Conservation (phyloP, 1,284 basidiomycete species). For the Polyporus tsugae region DNA sequence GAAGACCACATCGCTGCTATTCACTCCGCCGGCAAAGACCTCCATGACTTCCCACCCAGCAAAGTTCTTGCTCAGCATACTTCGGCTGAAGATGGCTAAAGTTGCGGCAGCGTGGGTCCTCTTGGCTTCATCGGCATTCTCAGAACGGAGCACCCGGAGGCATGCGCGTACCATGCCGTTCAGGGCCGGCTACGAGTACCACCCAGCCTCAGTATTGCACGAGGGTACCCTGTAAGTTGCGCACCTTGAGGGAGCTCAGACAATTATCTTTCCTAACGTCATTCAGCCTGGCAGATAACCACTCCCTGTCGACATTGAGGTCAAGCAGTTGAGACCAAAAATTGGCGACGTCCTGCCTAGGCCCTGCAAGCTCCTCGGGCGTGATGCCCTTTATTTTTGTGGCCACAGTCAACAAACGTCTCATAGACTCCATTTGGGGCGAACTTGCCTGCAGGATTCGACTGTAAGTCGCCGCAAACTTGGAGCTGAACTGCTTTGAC, state of each 20-base stretch:
- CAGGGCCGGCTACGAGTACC: constrained; percentile 57
- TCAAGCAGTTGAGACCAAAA: constrained; percentile 61
- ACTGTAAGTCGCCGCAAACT: constrained; percentile 51
- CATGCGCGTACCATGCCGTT: constrained; percentile 57
- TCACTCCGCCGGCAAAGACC: constrained; percentile 65
- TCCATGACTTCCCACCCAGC: constrained; percentile 78
- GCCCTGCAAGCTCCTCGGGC: constrained; percentile 46
- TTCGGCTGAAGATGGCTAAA: constrained; percentile 53
- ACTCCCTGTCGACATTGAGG: constrained; percentile 57
- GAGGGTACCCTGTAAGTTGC: constrained; percentile 13
- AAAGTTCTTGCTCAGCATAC: constrained; percentile 60
- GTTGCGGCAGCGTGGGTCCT: constrained; percentile 59
- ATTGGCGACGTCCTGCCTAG: constrained; percentile 32
- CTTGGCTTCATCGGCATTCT: constrained; percentile 46
- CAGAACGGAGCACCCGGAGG: constrained; percentile 47
- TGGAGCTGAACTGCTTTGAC: constrained; percentile 43
- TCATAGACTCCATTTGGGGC: neutral
- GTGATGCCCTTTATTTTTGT: constrained; percentile 44
- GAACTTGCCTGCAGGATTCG: constrained; percentile 50
- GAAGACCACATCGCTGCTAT: constrained; percentile 63
- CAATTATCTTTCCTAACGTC: constrained; percentile 44
- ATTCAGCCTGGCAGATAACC: constrained; percentile 45
- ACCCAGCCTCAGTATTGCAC: constrained; percentile 17
- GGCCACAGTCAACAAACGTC: neutral
- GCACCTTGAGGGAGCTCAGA: constrained; percentile 42